phyloP scores from a whole-genome alignment of 495 filamentous ascomycete species.

The Cetradonia linearis region DNA sequence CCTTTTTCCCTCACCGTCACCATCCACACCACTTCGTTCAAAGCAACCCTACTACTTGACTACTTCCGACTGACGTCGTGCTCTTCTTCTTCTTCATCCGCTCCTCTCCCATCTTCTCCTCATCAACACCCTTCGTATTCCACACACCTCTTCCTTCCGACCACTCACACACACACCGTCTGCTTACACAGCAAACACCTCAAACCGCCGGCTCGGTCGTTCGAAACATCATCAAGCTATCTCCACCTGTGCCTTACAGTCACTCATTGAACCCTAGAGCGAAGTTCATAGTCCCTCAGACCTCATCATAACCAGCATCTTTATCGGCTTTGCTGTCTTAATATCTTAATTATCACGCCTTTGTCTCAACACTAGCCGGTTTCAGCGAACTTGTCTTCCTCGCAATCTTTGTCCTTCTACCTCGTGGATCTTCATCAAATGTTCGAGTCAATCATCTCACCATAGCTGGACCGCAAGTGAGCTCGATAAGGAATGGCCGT shows the following conservation, averaged over 20 bases:
- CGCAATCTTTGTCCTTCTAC: conserved; percentile 12
- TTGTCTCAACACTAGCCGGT: conserved; percentile 8
- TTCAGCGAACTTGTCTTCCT: conserved; percentile 5
- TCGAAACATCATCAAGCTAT: conserved; percentile 16
- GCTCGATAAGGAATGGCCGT: conserved; percentile 51
- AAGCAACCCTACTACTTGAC: not conserved
- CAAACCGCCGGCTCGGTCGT: conserved; percentile 17
- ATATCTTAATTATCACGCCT: conserved; percentile 9
- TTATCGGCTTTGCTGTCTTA: conserved; percentile 7
- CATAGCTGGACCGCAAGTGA: conserved; percentile 4
- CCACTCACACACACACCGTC: conserved; percentile 1
- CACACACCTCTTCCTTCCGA: not conserved
- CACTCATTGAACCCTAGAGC: not conserved
- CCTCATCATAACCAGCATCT: not conserved
- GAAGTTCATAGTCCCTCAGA: not conserved
- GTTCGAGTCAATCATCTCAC: not conserved
- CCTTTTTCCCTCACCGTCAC: conserved; percentile 8
- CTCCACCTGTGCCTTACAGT: not conserved
- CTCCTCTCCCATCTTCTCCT: conserved; percentile 8
- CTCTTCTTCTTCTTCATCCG: conserved; percentile 2
- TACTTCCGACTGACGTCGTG: conserved; percentile 1
- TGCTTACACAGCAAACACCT: conserved; percentile 3
- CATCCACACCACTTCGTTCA: conserved; percentile 2
- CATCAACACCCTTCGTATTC: conserved; percentile 2
- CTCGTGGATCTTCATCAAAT: conserved; percentile 7